phyloP scores from a whole-genome alignment of 768 basidiomycete species.

The Trametes maxima region DNA sequence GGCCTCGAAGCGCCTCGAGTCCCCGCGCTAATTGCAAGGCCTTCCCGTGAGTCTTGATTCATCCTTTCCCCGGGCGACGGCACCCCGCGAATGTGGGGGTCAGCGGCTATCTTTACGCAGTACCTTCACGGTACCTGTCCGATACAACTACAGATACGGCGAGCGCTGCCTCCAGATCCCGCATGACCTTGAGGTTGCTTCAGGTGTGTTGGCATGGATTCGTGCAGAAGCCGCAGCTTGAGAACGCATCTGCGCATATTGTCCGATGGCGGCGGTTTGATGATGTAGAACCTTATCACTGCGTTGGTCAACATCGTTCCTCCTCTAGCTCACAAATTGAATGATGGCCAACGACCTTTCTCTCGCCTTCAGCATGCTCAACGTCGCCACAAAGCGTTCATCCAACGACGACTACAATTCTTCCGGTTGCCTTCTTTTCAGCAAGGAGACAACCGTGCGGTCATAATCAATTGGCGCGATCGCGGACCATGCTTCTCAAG shows the following conservation, averaged over 20 bases:
- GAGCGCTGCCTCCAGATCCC: too few species aligned
- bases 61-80: too few species aligned
- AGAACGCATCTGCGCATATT: not conserved
- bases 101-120: too few species aligned
- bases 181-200: not conserved
- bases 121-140: too few species aligned
- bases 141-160: too few species aligned
- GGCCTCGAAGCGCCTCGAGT: not conserved
- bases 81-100: too few species aligned
- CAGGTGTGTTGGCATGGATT: slow-evolving; percentile 2
- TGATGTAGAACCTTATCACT: slow-evolving; percentile 5
- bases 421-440: not conserved
- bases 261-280: not conserved
- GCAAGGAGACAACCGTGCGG: not conserved
- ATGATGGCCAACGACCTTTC: not conserved
- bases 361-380: not conserved
- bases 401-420: slow-evolving; percentile 2
- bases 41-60: too few species aligned
- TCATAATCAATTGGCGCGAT: slow-evolving; percentile 4
- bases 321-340: slow-evolving; percentile 1
- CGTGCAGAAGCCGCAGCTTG: not conserved
- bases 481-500: not conserved
- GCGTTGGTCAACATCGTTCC: not conserved
- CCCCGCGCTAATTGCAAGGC: not conserved
- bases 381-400: not conserved